These are phyloP conservation scores for Bacidia rubella DNA, from an alignment of 495 filamentous ascomycete species.

Conservation along the genomic window DNA sequence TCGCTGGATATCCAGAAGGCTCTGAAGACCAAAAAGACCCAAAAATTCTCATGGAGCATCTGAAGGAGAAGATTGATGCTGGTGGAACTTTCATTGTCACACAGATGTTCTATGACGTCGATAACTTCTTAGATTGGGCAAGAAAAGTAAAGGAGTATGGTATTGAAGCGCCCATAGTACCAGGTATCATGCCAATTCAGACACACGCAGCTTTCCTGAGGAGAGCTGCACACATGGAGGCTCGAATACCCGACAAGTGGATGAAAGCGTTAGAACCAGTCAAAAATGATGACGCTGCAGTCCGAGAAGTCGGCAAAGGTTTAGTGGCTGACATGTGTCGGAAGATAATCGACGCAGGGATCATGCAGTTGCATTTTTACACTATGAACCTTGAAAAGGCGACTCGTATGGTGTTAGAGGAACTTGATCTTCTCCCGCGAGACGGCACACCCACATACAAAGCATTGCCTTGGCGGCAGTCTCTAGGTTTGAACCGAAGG, in stretches of 20 bases:
- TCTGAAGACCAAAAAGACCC: slow-evolving; percentile 82
- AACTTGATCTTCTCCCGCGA: slow-evolving; percentile 61
- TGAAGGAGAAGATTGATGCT: slow-evolving; percentile 96
- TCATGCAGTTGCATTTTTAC: slow-evolving; percentile 92
- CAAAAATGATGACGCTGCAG: slow-evolving; percentile 90
- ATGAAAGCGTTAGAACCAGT: slow-evolving; percentile 71
- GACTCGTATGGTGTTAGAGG: slow-evolving; percentile 85
- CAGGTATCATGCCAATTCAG: slow-evolving; percentile 97
- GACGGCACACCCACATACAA: slow-evolving; percentile 63
- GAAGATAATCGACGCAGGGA: slow-evolving; percentile 64
- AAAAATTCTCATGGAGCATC: slow-evolving; percentile 72
- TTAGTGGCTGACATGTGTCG: slow-evolving; percentile 89
- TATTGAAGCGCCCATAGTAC: slow-evolving; percentile 81
- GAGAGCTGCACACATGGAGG: slow-evolving; percentile 78
- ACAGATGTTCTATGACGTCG: slow-evolving; percentile 98
- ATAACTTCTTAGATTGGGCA: slow-evolving; percentile 88
- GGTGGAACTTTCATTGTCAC: slow-evolving; percentile 90
- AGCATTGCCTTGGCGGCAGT: slow-evolving; percentile 87
- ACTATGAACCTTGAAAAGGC: slow-evolving; percentile 98
- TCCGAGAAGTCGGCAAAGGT: slow-evolving; percentile 77
- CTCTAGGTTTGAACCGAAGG: slow-evolving; percentile 72
- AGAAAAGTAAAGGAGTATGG: slow-evolving; percentile 69
- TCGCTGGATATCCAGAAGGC: slow-evolving; percentile 95
- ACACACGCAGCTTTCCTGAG: slow-evolving; percentile 87
- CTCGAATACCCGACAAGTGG: slow-evolving; percentile 69